Conservation (phyloP, 164 flowering plant species). For the Nelumbo lutea region DNA sequence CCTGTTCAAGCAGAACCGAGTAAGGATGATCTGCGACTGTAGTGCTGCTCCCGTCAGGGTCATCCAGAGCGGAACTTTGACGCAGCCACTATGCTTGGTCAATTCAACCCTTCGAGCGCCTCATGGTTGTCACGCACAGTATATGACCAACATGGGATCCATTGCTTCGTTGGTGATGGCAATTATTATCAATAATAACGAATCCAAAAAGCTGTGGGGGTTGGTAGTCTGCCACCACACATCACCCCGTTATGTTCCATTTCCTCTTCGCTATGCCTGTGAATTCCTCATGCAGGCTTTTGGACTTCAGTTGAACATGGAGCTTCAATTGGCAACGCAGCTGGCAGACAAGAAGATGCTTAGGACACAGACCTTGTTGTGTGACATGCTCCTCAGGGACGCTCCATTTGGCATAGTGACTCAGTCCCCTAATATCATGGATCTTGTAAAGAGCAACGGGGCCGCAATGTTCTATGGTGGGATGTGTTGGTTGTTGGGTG, state of each 20-base stretch:
- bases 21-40: conserved; percentile 69
- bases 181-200: conserved; percentile 37
- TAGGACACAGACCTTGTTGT: conserved; percentile 49
- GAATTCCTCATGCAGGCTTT: conserved; percentile 75
- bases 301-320: conserved; percentile 58
- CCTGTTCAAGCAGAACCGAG: conserved; percentile 66
- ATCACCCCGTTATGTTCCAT: conserved; percentile 54
- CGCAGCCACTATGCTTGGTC: conserved; percentile 45
- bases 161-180: conserved; percentile 62
- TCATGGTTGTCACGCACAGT: conserved; percentile 58
- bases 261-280: conserved; percentile 73
- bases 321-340: conserved; percentile 50
- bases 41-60: conserved; percentile 39
- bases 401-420: conserved; percentile 58
- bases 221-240: conserved; percentile 72
- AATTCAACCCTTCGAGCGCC: conserved; percentile 63
- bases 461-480: conserved; percentile 56
- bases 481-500: conserved; percentile 45
- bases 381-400: conserved; percentile 76
- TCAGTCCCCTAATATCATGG: conserved; percentile 67
- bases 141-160: conserved; percentile 75
- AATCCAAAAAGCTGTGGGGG: conserved; percentile 65
- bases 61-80: conserved; percentile 40
- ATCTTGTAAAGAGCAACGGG: conserved; percentile 77
- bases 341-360: conserved; percentile 52